A percentile compares a stretch with the other conserved stretches of the same genome.
These are phyloP conservation scores for Venturiaceae sp. DNA, from an alignment of 2,329 filamentous ascomycete genomes.

Conservation along the genomic window DNA sequence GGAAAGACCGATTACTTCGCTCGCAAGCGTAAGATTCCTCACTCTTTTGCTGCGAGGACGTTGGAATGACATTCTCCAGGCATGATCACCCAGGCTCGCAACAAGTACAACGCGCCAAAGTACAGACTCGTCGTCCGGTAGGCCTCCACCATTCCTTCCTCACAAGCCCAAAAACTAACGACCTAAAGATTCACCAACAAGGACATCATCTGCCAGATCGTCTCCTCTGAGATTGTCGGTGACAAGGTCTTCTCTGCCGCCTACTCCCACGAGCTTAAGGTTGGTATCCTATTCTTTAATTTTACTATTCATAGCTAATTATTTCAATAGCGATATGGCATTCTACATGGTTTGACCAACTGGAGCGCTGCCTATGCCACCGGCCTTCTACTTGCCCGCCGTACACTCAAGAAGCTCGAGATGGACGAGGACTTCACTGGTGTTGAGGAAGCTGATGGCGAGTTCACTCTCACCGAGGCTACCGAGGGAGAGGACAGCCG, in stretches of 20 bases:
- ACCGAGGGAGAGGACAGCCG: conserved; percentile 77
- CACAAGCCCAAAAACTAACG: neutral
- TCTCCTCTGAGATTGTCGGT: conserved; percentile 89
- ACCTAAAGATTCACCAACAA: conserved; percentile 74
- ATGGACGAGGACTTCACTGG: conserved; percentile 87
- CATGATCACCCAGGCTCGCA: conserved; percentile 99
- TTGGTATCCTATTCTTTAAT: too few relatives aligned
- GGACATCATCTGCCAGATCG: conserved; percentile 97
- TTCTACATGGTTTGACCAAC: conserved; percentile 98
- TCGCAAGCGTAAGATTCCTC: conserved; percentile 62
- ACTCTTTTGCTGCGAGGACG: neutral
- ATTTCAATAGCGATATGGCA: conserved; percentile 95
- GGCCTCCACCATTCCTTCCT: neutral
- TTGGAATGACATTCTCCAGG: neutral
- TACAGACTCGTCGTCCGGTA: conserved; percentile 93
- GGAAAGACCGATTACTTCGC: conserved; percentile 99
- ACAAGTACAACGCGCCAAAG: conserved; percentile 99
- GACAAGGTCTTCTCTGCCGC: conserved; percentile 93
- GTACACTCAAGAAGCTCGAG: conserved; percentile 92
- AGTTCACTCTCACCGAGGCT: conserved; percentile 93
- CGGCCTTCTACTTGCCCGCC: conserved; percentile 93
- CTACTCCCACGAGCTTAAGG: conserved; percentile 97
- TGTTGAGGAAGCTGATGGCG: conserved; percentile 94
- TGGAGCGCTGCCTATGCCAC: conserved; percentile 97
- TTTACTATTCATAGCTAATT: too few relatives aligned